Evolutionary conservation across 2,329 filamentous ascomycete genomes (phyloP), one percentile per base, ranked within the genome.

Genomic region (Colletotrichum kahawae): DNA sequence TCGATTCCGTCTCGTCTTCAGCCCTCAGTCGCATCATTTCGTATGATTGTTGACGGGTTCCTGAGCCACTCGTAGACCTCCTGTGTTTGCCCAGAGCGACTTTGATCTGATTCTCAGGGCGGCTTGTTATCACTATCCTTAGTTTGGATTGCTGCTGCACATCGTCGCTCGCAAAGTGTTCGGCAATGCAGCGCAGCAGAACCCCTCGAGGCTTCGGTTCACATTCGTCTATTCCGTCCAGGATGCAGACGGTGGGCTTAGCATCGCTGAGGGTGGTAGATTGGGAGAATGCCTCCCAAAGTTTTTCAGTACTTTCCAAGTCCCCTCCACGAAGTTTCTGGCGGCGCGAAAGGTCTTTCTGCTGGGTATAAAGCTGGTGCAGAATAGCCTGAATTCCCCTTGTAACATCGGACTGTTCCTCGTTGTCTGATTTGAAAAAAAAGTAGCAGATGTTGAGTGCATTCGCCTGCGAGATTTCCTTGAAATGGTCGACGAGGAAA

Each of bases 211-310:
- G 57, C 13, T 38, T 48, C 5, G 68, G 29, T 27, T 74, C 74
- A 54, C 78, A 78, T 54, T 79, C 78, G 24, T 79, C 76, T 10
- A 79, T 62, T 7, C 60, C 78, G 12, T 79, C 77, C 14, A 79
- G 48, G 13, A 79, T 70, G 12, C 77, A 75, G 29, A 79, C 76
- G 1, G 77, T 75, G 8, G 77, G 62, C 24, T 66, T 68, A 18
- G 75, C 66, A 18, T 51, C 63, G 14, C 8, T 21, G 24, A 65
- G 29, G 7, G 38, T 63, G 5, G 70, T 67, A 5, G 75, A 68
- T 2, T 16, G 16, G 5, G 67, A 48, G 18, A 74, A 54, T 4
- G 38, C 38, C 10, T 12, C 38, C 38, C 18, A 48, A 12, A n/a
- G 18, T 48, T 48, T 48, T 12, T 48, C 38, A 7, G 12, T 48